Evolutionary conservation across 176 grass and related monocot genomes (phyloP), one percentile per base, ranked within the genome.

Genomic region (Carex littledalei): DNA sequence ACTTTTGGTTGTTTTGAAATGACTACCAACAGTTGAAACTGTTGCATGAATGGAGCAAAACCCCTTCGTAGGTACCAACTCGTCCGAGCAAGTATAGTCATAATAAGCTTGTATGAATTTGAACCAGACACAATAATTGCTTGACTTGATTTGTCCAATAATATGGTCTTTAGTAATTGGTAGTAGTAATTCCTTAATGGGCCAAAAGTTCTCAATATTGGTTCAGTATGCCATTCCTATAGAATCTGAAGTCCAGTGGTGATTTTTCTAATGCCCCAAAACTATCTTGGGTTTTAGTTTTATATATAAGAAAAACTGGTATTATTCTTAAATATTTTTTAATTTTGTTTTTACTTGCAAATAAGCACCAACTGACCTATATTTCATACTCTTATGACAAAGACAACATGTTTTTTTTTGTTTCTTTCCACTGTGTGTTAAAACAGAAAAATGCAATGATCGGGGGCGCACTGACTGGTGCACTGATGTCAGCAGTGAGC

Each of bases 381-480:
- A 56, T 31, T 53, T 54, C 73, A 55, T 63, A 6, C 74, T 52
- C 54, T 55, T 69, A 71, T 17, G 49, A 55, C 49, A 78, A 56
- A 34, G 6, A 6, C 32, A 9, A 78, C 74, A 56, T 17, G 17
- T 31, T 21, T 78, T 11, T 10, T 26, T 69, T 70, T 5, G 18
- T 41, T 20, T 7, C 24, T 78, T 31, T 78, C 55, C 21, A 78
- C 13, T 64, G 34, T 1, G 83, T 81, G 74, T 67, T 18, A 86
- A 31, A 52, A 43, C 43, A 97, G 92, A 97, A 97, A 85, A 94
- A 94, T 47, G 87, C 87, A 0, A 84, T 94, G 92, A 84, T 97
- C 15, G 92, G 94, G 14, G 94, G 90, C 3, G 88, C 86, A 0
- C 13, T 94, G 21, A 90, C 89, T 1, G 94, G 94, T 32, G 89